A percentile compares a stretch with the other conserved stretches of the same genome.
These are phyloP conservation scores for Dimocarpus longan DNA, from an alignment of 345 rosid species.

Conservation along the genomic window DNA sequence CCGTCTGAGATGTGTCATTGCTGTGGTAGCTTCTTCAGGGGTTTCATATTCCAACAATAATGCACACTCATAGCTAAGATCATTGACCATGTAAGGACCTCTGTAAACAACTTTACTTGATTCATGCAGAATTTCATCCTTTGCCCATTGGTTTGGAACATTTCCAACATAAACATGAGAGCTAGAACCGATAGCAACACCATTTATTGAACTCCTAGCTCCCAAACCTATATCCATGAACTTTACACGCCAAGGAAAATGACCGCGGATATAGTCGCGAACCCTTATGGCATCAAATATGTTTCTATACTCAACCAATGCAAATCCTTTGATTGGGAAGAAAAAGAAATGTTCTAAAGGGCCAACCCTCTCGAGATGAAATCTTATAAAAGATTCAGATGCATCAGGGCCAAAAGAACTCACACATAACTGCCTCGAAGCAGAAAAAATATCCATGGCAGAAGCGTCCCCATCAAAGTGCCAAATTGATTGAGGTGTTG, in stretches of 20 bases:
- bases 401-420: conserved; percentile 76
- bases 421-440: conserved; percentile 88
- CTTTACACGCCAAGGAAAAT: conserved; percentile 81
- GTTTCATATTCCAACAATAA: conserved; percentile 88
- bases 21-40: conserved; percentile 88
- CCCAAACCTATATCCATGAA: conserved; percentile 93
- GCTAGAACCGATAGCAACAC: conserved; percentile 81
- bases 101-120: conserved; percentile 75
- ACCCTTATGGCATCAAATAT: conserved; percentile 87
- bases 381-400: conserved; percentile 80
- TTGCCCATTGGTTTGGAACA: conserved; percentile 81
- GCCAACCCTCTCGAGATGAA: conserved; percentile 86
- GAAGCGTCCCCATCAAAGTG: conserved; percentile 78
- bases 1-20: conserved; percentile 84
- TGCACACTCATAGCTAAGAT: conserved; percentile 77
- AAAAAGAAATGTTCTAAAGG: conserved; percentile 78
- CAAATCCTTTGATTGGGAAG: conserved; percentile 76
- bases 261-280: conserved; percentile 74
- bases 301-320: conserved; percentile 84
- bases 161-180: conserved; percentile 77
- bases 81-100: conserved; percentile 80
- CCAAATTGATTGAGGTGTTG: conserved; percentile 59
- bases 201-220: conserved; percentile 72
- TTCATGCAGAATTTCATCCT: conserved; percentile 86
- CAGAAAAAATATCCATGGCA: conserved; percentile 77